Conservation (phyloP, 2,329 filamentous ascomycete species). For the Epichloe glyceriae region DNA sequence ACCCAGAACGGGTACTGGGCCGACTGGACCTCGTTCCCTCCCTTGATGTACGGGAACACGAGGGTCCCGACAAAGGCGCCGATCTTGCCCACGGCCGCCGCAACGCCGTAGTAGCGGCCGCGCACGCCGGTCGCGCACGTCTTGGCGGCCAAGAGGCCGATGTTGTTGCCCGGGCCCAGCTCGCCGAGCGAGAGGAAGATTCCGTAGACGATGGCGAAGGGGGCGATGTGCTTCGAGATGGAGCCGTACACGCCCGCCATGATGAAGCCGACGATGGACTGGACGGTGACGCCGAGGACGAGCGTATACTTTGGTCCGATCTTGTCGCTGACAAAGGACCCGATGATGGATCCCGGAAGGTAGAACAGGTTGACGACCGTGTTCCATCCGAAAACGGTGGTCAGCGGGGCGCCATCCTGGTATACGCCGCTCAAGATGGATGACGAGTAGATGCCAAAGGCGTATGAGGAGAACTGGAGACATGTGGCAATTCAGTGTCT, state of each 20-base stretch:
- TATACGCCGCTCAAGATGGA: conserved; percentile 47
- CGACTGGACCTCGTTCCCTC: conserved; percentile 35
- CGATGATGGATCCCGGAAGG: conserved; percentile 66
- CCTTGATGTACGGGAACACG: conserved; percentile 46
- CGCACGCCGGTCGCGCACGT: conserved; percentile 77
- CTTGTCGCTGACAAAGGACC: conserved; percentile 64
- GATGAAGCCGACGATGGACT: conserved; percentile 73
- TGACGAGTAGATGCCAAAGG: conserved; percentile 68
- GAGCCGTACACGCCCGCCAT: conserved; percentile 65
- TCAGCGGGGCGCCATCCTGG: conserved; percentile 46
- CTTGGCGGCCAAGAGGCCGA: conserved; percentile 76
- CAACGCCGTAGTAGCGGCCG: conserved; percentile 59
- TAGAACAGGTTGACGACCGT: conserved; percentile 83
- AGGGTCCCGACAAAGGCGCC: conserved; percentile 79
- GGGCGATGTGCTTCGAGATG: conserved; percentile 26
- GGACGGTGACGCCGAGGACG: conserved; percentile 53
- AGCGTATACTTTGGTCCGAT: conserved; percentile 68
- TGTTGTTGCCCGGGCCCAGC: conserved; percentile 81
- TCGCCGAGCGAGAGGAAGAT: conserved; percentile 27
- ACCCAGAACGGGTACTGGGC: conserved; percentile 89
- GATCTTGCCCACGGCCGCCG: conserved; percentile 62
- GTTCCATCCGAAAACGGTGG: conserved; percentile 77
- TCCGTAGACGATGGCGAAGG: conserved; percentile 23
- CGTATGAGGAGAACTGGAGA: conserved; percentile 66
- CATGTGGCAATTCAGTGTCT: conserved; percentile 55